These are phyloP conservation scores for Xylaria curta DNA, from an alignment of 495 filamentous ascomycete species.

Conservation along the genomic window DNA sequence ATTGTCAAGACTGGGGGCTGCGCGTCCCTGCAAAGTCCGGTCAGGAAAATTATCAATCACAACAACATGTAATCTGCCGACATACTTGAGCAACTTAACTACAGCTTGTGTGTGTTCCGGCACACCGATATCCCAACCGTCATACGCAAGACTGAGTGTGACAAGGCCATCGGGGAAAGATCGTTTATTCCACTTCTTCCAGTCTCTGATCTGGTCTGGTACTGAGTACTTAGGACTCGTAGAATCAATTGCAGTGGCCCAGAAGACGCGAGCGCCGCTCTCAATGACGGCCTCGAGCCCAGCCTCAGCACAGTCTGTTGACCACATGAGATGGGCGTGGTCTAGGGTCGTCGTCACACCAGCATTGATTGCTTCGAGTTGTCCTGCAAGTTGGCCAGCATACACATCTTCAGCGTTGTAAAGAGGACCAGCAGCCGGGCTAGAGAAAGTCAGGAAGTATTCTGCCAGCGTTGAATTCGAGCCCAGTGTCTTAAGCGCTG, in stretches of 20 bases:
- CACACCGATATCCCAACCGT: slow-evolving; percentile 38
- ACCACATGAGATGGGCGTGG: slow-evolving; percentile 58
- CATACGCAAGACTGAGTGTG: slow-evolving; percentile 48
- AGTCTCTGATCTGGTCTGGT: slow-evolving; percentile 40
- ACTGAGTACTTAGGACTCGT: slow-evolving; percentile 28
- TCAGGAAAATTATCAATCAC: background rate
- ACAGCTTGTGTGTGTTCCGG: slow-evolving; percentile 37
- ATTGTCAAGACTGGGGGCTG: slow-evolving; percentile 45
- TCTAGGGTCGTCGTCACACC: slow-evolving; percentile 66
- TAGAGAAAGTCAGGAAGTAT: slow-evolving; percentile 30
- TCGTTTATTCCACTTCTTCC: slow-evolving; percentile 36
- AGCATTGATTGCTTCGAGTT: slow-evolving; percentile 58
- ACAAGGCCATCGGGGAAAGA: slow-evolving; percentile 29
- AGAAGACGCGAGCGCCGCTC: slow-evolving; percentile 52
- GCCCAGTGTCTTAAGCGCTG: slow-evolving; percentile 49
- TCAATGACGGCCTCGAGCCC: slow-evolving; percentile 47
- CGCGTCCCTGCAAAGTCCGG: slow-evolving; percentile 13
- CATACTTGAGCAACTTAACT: slow-evolving; percentile 34
- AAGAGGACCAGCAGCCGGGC: slow-evolving; percentile 35
- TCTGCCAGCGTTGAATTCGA: slow-evolving; percentile 40
- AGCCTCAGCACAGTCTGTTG: slow-evolving; percentile 46
- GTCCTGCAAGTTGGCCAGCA: slow-evolving; percentile 60
- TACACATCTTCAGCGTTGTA: slow-evolving; percentile 58
- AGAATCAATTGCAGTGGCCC: slow-evolving; percentile 41
- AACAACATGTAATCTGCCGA: background rate